Conservation (phyloP, 331 rosid genomes). For the Stylosanthes scabra region DNA sequence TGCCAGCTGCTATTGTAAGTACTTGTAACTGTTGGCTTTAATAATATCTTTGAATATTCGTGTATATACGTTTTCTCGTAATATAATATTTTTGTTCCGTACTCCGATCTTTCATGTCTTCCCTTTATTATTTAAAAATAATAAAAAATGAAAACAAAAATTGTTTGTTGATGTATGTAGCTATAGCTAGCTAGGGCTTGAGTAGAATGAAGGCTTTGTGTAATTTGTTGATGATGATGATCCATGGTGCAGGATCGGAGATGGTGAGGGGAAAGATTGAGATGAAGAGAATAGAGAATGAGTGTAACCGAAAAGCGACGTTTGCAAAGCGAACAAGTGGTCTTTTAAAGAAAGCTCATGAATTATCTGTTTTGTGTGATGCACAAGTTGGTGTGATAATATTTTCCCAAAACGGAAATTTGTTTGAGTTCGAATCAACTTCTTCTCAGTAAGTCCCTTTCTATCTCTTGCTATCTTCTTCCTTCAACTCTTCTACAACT, state of each 20-base stretch:
- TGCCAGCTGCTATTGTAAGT: background rate
- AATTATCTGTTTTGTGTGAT: constrained; percentile 46
- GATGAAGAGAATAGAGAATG: constrained; percentile 38
- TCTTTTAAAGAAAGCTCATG: constrained; percentile 46
- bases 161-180: too few species aligned
- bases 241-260: background rate
- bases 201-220: background rate
- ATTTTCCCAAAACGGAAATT: constrained; percentile 45
- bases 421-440: constrained; percentile 47
- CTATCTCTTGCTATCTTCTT: background rate
- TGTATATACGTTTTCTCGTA: background rate
- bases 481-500: background rate
- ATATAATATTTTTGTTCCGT: background rate
- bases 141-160: too few species aligned
- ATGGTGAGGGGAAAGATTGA: constrained; percentile 48
- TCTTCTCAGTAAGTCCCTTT: constrained; percentile 31
- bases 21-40: background rate
- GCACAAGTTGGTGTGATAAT: constrained; percentile 41
- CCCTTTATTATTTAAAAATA: background rate
- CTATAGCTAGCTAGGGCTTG: constrained; percentile 3
- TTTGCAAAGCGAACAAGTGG: constrained; percentile 44
- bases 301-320: constrained; percentile 40
- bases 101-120: background rate
- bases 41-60: background rate
- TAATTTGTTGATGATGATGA: background rate